A percentile compares a stretch with the other conserved stretches of the same genome.
Evolutionary conservation across 2,329 filamentous ascomycete species (phyloP).

Genomic region (Coniochaeta prunicola): DNA sequence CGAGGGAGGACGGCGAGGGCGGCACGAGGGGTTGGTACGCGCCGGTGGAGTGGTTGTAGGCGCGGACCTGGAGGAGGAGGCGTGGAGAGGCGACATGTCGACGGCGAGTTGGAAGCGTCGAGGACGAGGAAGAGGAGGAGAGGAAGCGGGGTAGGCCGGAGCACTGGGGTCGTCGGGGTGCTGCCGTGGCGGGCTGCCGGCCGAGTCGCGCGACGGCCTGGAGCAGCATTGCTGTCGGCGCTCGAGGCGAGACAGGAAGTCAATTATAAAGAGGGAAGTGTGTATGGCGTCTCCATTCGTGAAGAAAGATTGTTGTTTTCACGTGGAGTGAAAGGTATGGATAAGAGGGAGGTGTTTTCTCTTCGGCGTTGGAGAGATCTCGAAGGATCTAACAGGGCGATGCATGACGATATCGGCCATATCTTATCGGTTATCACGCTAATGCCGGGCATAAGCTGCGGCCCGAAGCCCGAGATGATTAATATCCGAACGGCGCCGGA

Average conservation of each 20-base stretch:
- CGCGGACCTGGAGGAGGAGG: not conserved
- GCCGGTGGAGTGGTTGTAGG: conserved; percentile 9
- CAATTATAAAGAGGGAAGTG: not conserved
- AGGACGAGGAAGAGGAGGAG: not conserved
- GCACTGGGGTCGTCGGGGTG: no score
- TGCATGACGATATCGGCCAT: not conserved
- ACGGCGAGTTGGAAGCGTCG: not conserved
- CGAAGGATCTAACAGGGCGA: not conserved
- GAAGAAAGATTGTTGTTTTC: not conserved
- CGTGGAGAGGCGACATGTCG: not conserved
- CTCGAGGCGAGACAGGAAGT: not conserved
- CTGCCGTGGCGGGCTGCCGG: conserved; percentile 1
- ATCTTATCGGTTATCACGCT: not conserved
- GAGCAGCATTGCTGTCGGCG: conserved; percentile 17
- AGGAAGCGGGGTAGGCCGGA: not conserved
- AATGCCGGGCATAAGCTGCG: not conserved
- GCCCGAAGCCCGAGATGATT: not conserved
- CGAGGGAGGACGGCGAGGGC: conserved; percentile 71
- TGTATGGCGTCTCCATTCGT: not conserved
- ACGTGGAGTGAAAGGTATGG: not conserved
- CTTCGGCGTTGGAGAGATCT: not conserved
- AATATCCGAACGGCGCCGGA: not conserved
- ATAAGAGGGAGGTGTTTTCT: not conserved
- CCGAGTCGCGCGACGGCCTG: conserved; percentile 17
- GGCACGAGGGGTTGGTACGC: conserved; percentile 63